Percentiles rank a stretch among this genome's conserved stretches.
phyloP scores from a whole-genome alignment of 805 yeast species.

The Geotrichum ghanense region DNA sequence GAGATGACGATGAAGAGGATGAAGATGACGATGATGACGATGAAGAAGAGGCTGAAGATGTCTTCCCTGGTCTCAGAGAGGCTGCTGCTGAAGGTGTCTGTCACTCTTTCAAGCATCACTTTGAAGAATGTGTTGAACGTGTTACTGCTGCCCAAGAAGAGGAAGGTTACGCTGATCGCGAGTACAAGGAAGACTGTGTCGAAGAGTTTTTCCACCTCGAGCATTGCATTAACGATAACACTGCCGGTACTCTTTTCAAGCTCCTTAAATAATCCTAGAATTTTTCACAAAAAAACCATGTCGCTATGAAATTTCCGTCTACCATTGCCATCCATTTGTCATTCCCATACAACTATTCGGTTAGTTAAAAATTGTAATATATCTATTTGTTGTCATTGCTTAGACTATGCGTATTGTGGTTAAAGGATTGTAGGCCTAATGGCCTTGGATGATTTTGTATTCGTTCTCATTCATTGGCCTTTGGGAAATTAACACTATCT shows the following conservation, averaged over 20 bases:
- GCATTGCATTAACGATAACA: conserved; percentile 86
- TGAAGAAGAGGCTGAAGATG: conserved; percentile 60
- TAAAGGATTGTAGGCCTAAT: too few species aligned
- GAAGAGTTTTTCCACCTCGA: conserved; percentile 96
- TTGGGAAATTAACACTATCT: too few species aligned
- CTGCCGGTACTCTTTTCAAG: conserved; percentile 79
- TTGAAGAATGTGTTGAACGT: conserved; percentile 90
- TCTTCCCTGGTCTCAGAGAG: conserved; percentile 48
- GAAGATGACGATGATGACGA: conserved; percentile 54
- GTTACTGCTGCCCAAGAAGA: conserved; percentile 81
- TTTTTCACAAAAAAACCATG: too few species aligned
- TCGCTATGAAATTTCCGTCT: too few species aligned
- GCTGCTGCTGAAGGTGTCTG: conserved; percentile 61
- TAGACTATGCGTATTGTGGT: too few species aligned
- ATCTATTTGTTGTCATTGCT: too few species aligned
- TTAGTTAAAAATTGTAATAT: too few species aligned
- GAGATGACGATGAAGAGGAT: conserved; percentile 39
- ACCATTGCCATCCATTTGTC: too few species aligned
- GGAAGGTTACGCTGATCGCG: conserved; percentile 66
- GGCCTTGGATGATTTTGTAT: too few species aligned
- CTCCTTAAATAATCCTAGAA: conserved; percentile 53
- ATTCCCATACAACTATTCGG: too few species aligned
- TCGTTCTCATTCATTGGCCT: too few species aligned
- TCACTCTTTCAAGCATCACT: conserved; percentile 72
- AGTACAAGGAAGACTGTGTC: conserved; percentile 90